These are phyloP conservation scores for Didymella sp. DNA, from an alignment of 2,329 filamentous ascomycete species.

Conservation along the genomic window DNA sequence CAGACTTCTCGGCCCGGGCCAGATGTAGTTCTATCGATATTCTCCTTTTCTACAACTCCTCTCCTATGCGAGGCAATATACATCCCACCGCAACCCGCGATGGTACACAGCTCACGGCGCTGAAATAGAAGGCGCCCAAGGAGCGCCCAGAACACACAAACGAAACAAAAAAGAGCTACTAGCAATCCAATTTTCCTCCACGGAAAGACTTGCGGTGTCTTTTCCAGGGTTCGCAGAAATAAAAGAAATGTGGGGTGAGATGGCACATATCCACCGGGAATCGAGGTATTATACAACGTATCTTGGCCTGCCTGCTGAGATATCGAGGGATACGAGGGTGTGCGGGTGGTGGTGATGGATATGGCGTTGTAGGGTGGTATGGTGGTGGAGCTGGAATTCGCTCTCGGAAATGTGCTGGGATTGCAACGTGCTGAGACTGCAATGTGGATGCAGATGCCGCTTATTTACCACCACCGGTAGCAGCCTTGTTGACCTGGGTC, in stretches of 20 bases:
- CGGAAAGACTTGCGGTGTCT: background rate
- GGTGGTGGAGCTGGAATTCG: too few species aligned
- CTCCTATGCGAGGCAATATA: background rate
- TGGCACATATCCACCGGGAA: slow-evolving; percentile 20
- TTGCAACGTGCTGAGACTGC: too few species aligned
- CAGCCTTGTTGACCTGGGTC: slow-evolving; percentile 35
- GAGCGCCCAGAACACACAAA: slow-evolving; percentile 9
- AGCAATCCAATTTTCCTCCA: slow-evolving; percentile 1
- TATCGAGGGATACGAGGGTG: slow-evolving; percentile 23
- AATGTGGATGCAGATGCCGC: too few species aligned
- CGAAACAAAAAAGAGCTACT: slow-evolving; percentile 6
- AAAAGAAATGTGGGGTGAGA: slow-evolving; percentile 5
- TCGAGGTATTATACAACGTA: slow-evolving; percentile 26
- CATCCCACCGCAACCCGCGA: background rate
- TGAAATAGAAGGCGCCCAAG: slow-evolving; percentile 1
- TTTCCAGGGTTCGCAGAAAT: slow-evolving; percentile 1
- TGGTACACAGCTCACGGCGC: background rate
- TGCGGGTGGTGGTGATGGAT: slow-evolving; percentile 8
- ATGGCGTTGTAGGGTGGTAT: too few species aligned
- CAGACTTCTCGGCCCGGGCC: background rate
- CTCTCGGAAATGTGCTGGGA: too few species aligned
- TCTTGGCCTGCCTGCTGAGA: slow-evolving; percentile 21
- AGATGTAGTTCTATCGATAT: slow-evolving; percentile 6
- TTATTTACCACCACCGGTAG: slow-evolving; percentile 17
- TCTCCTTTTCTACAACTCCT: slow-evolving; percentile 2